phyloP scores from a whole-genome alignment of 129 eudicot genomes.

The Chrysanthemum lavandulifolium region DNA sequence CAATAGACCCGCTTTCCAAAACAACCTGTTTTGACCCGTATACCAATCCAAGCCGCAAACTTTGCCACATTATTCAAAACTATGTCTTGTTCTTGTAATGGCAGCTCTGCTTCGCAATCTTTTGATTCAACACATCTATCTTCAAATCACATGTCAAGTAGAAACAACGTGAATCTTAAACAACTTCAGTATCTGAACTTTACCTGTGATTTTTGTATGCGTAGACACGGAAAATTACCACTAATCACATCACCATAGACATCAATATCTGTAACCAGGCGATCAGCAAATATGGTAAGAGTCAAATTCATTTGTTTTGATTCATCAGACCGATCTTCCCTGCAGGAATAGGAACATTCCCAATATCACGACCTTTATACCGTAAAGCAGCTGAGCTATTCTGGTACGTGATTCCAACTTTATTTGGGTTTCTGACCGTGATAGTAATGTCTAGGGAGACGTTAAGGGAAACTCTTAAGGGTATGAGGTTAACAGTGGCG shows the following conservation, averaged over 20 bases:
- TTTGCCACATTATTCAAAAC: not conserved
- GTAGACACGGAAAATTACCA: conserved; percentile 58
- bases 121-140: conserved; percentile 29
- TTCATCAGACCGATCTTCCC: conserved; percentile 46
- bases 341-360: conserved; percentile 57
- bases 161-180: conserved; percentile 57
- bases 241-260: conserved; percentile 50
- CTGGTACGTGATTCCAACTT: conserved; percentile 49
- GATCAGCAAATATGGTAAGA: conserved; percentile 65
- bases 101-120: conserved; percentile 39
- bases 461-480: conserved; percentile 46
- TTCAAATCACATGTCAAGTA: conserved; percentile 44
- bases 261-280: conserved; percentile 41
- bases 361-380: conserved; percentile 54
- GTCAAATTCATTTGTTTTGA: conserved; percentile 46
- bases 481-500: conserved; percentile 45
- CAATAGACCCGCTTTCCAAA: too few relatives aligned
- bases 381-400: conserved; percentile 39
- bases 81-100: conserved; percentile 51
- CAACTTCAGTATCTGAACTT: conserved; percentile 44
- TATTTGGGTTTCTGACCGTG: conserved; percentile 67
- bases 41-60: too few relatives aligned
- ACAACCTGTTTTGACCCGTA: too few relatives aligned
- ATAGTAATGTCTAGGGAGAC: conserved; percentile 43
- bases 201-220: conserved; percentile 42